Base-by-base conservation (phyloP, 2,329 filamentous ascomycete species). In the Penicillium sp. region DNA sequence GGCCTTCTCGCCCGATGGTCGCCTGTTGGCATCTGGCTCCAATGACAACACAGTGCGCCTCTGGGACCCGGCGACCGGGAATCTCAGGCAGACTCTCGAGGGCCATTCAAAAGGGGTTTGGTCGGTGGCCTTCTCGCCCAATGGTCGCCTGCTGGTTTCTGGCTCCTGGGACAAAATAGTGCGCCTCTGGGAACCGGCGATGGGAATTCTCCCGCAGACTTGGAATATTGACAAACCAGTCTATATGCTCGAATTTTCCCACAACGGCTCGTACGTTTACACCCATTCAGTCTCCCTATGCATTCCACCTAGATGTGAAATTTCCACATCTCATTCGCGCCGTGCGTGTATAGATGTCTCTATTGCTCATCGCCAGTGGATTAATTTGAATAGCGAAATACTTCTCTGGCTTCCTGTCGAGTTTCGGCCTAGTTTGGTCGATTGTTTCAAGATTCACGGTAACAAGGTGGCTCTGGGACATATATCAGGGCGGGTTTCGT, bases 381-480 rank as follows among this genome's bases (percentile, higher is more conserved):
- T 61, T 22, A 47, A 14, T 1, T 26, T 60, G 9, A 41, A 56
- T 9, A 49, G 49, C 22, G 31, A 51, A 51, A 58, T 53, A 15
- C 43, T 49, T 22, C 52, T 63, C 27, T 63, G 61, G 58, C 61
- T 63, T 51, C 58, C 58, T 46, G 18, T 47, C 31, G 51, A 58
- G 6, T 59, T 9, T 54, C 59, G 58, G 18, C 56, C 61, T 40
- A 49, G 1, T n/a, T n/a, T n/a, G n/a, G n/a, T n/a, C n/a, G n/a
- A n/a, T 11, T 61, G 55, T 51, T 59, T 40, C 12, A 44, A 44
- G 18, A 40, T 54, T 6, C 53, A 52, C 25, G 43, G 49, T 9
- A 53, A 43, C 29, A 49, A 22, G 14, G 48, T 63, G 40, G 60
- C 54, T 14, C 25, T 61, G 8, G 58, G 58, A 41, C 56, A 58